These are phyloP conservation scores for Panus rudis DNA, from an alignment of 768 basidiomycete genomes.

Conservation along the genomic window DNA sequence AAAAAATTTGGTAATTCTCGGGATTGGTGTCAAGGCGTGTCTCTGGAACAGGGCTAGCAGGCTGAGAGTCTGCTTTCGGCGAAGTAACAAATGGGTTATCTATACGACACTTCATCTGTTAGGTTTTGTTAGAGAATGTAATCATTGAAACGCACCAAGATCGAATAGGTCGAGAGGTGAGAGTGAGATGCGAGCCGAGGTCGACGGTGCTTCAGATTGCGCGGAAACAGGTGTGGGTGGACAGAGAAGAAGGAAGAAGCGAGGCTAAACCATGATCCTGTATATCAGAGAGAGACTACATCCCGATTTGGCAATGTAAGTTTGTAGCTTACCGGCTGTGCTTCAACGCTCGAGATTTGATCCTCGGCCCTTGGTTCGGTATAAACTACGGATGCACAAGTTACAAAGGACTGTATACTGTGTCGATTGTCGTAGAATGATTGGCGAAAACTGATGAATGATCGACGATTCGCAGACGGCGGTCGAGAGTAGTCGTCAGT, in stretches of 20 bases:
- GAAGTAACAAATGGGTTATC: neutral
- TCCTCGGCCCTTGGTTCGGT: neutral
- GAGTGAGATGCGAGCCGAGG: slow-evolving; percentile 4
- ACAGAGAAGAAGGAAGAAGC: slow-evolving; percentile 10
- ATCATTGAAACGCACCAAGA: slow-evolving; percentile 1
- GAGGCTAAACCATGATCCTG: slow-evolving; percentile 6
- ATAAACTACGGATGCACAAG: slow-evolving; percentile 11
- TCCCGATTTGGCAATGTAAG: no score
- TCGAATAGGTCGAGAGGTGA: slow-evolving; percentile 3
- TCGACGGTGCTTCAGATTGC: slow-evolving; percentile 1
- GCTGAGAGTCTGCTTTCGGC: neutral
- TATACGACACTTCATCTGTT: neutral
- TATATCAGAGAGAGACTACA: neutral
- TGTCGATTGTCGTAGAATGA: slow-evolving; percentile 25
- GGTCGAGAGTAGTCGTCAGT: slow-evolving; percentile 24
- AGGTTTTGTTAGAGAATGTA: neutral
- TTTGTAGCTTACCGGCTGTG: no score
- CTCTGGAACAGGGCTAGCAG: neutral
- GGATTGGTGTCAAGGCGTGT: slow-evolving; percentile 2
- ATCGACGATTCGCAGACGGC: slow-evolving; percentile 26
- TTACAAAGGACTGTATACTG: slow-evolving; percentile 19
- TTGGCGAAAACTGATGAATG: slow-evolving; percentile 28
- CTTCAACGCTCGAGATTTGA: no score
- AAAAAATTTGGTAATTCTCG: slow-evolving; percentile 13
- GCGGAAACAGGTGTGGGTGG: slow-evolving; percentile 4